A percentile compares a stretch with the other conserved stretches of the same genome.
These are phyloP conservation scores for Rhytidiadelphus loreus DNA, from an alignment of 225 moss, liverwort and hornwort genomes.

Conservation along the genomic window DNA sequence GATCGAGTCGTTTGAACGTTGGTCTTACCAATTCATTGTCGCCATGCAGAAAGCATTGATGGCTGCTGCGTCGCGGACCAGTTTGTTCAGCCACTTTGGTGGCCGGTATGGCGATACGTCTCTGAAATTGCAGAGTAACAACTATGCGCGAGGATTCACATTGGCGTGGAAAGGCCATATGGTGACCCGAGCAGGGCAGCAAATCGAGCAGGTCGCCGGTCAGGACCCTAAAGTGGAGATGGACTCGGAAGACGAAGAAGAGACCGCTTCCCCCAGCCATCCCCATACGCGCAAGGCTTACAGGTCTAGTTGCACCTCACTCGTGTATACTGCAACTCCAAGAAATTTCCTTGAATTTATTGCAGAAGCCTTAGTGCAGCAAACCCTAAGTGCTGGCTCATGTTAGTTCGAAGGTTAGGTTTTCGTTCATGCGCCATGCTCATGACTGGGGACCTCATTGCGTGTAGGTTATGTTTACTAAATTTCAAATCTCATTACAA, in stretches of 20 bases:
- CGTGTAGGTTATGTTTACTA: not conserved
- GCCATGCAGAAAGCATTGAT: constrained; percentile 22
- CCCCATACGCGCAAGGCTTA: constrained; percentile 22
- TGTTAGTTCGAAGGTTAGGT: not conserved
- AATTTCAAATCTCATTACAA: not conserved
- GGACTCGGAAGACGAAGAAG: not conserved
- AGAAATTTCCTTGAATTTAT: not conserved
- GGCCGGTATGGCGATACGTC: not conserved
- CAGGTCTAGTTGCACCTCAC: not conserved
- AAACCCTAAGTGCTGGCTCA: not conserved
- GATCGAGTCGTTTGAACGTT: not conserved
- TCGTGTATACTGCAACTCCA: not conserved
- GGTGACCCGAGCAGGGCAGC: constrained; percentile 14
- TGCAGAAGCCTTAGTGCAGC: not conserved
- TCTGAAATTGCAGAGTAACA: not conserved
- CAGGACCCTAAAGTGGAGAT: constrained; percentile 1
- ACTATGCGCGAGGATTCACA: not conserved
- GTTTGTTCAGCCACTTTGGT: not conserved
- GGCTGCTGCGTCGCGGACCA: not conserved
- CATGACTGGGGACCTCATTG: not conserved
- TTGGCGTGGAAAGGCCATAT: not conserved
- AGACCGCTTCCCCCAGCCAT: constrained; percentile 2
- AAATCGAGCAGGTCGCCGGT: not conserved
- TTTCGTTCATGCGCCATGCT: not conserved
- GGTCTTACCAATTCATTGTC: not conserved